Base-by-base conservation (phyloP, 768 basidiomycete species). In the Hirschioporus abietinus region DNA sequence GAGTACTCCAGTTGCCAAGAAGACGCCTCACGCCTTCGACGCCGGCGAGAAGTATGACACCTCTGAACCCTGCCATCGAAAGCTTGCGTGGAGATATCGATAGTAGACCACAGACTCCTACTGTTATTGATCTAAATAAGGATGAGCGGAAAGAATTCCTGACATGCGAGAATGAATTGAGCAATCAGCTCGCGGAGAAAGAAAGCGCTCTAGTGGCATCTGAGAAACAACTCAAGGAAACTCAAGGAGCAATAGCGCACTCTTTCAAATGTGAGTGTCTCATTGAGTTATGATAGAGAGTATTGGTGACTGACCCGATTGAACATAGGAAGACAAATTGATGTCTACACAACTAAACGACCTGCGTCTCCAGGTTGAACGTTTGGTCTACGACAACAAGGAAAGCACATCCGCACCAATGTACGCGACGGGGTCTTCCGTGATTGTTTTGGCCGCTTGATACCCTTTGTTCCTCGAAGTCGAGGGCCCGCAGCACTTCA, bases 61-160 rank as follows among this genome's bases (percentile, higher is more conserved):
- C 95, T 36, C 82, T 90, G 58, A 89, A 90, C 74, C 90, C 91
- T 66, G 79, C 81, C 62, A 78, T 93, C 35, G 89, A 95, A 72
- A 84, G 90, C 60, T 78, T 95, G 64, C 82, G 89, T 63, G 79
- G 82, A 1, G 93, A 92, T 52, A 73, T 91, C 36, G 89, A 91
- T 66, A 93, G 91, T 73, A 81, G 97, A 66, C 95, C 96, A 26
- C 91, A 93, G 74, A 99, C 97, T 18, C 97, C 96, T 17, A 93
- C 92, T 7, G 91, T 91, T 58, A 83, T 91, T 65, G 88, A 89
- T 24, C 76, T 99, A 70, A 96, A 97, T 70, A 95, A 95, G 81
- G 97, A 99, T 72, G 97, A 99, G 78, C 82, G 96, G 66, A 97
- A 99, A 70, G 97, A 99, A 64, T 99, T 99, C 84, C 78, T 99